A percentile compares a stretch with the other conserved stretches of the same genome.
These are phyloP conservation scores for Carex cristatella DNA, from an alignment of 176 grass and related monocot genomes.

Conservation along the genomic window DNA sequence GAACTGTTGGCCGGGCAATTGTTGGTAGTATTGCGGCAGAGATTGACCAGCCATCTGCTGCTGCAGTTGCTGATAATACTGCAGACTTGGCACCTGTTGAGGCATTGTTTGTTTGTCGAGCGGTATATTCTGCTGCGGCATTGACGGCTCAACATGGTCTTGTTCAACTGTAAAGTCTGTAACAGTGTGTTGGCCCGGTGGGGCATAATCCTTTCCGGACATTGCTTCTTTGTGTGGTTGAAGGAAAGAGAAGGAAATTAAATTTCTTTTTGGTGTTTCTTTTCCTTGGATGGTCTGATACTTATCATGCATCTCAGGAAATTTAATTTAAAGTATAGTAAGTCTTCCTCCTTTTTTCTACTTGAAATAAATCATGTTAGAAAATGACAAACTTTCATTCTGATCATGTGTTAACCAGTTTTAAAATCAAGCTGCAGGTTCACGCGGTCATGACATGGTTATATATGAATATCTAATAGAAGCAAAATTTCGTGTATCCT, in stretches of 20 bases:
- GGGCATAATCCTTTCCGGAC: neutral
- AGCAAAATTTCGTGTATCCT: too few species aligned
- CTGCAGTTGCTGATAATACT: neutral
- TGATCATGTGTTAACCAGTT: too few species aligned
- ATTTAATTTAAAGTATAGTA: too few species aligned
- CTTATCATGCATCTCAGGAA: neutral
- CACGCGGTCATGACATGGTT: too few species aligned
- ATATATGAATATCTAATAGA: too few species aligned
- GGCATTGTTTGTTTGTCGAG: neutral
- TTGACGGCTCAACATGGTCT: neutral
- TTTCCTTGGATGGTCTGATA: neutral
- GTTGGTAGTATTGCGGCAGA: neutral
- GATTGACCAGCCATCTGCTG: neutral
- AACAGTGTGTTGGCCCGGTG: neutral
- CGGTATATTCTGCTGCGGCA: neutral
- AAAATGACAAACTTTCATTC: too few species aligned
- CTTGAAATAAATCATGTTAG: too few species aligned
- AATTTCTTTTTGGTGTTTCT: neutral
- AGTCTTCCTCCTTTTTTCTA: too few species aligned
- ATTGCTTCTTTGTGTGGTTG: neutral
- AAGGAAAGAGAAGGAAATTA: too few species aligned
- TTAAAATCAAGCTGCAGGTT: too few species aligned
- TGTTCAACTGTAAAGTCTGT: neutral
- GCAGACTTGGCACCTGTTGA: neutral
- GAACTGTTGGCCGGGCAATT: neutral